These are phyloP conservation scores for Helianthus tuberosus DNA, from an alignment of 129 eudicot genomes.

Conservation along the genomic window DNA sequence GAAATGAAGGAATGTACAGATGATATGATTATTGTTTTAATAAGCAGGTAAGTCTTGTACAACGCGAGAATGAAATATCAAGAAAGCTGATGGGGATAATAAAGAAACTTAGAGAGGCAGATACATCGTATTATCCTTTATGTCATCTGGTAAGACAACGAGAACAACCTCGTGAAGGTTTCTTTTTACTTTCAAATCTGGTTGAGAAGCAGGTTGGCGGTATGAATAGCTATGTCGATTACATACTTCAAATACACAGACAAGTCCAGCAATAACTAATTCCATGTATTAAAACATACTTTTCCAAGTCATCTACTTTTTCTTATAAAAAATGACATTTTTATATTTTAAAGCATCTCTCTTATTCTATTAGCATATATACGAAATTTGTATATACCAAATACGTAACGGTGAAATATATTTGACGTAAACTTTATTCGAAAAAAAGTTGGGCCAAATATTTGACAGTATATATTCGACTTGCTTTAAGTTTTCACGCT, in stretches of 20 bases:
- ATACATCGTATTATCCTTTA: slow-evolving; percentile 79
- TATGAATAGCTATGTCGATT: slow-evolving; percentile 76
- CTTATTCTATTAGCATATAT: no score
- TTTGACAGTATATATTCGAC: no score
- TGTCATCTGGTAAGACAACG: slow-evolving; percentile 97
- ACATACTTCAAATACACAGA: slow-evolving; percentile 78
- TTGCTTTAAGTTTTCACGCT: no score
- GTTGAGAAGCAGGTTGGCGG: slow-evolving; percentile 84
- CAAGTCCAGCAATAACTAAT: slow-evolving; percentile 72
- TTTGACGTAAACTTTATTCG: no score
- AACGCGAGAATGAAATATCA: slow-evolving; percentile 75
- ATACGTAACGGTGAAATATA: no score
- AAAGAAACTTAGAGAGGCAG: slow-evolving; percentile 57
- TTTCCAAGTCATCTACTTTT: no score
- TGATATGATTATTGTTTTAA: not conserved
- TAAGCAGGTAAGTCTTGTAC: slow-evolving; percentile 59
- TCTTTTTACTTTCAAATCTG: slow-evolving; percentile 74
- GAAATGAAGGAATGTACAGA: no score
- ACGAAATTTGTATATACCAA: no score
- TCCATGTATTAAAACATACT: no score
- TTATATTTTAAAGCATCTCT: no score
- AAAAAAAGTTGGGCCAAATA: no score
- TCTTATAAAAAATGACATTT: no score
- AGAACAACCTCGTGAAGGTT: slow-evolving; percentile 96
- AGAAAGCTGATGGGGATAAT: slow-evolving; percentile 68